Conservation (phyloP, 176 grass and related monocot genomes). For the Paspalum vaginatum region DNA sequence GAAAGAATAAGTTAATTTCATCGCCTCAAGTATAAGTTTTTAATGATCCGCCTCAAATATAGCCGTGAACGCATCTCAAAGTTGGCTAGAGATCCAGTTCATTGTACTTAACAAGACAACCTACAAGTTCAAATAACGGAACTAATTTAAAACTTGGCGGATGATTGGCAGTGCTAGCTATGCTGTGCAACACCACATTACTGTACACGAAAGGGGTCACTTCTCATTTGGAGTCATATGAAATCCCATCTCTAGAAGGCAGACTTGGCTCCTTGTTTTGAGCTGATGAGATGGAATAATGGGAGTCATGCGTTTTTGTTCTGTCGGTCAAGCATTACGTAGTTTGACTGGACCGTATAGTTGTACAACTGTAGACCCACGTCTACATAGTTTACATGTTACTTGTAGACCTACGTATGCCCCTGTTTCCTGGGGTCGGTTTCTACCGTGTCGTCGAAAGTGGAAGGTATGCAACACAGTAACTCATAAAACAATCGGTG, state of each 20-base stretch:
- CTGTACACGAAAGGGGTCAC: conserved; percentile 7
- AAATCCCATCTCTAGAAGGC: conserved; percentile 12
- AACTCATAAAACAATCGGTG: not conserved
- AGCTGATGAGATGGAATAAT: conserved; percentile 32
- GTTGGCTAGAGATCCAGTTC: not conserved
- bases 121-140: not conserved
- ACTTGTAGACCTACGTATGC: conserved; percentile 31
- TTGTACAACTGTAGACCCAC: conserved; percentile 9
- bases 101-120: not conserved
- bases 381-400: conserved; percentile 36
- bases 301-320: conserved; percentile 17
- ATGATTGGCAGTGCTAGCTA: not conserved
- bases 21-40: too few relatives aligned
- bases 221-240: conserved; percentile 22
- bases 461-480: not conserved
- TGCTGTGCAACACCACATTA: not conserved
- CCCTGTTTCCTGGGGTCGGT: conserved; percentile 46
- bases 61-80: not conserved
- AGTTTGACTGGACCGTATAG: conserved; percentile 40
- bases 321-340: conserved; percentile 38
- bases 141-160: not conserved
- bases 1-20: too few relatives aligned
- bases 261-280: conserved; percentile 8
- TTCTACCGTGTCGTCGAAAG: conserved; percentile 24
- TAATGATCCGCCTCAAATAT: not conserved